These are phyloP conservation scores for Quercus cerris DNA, from an alignment of 306 rosid species.

Conservation along the genomic window DNA sequence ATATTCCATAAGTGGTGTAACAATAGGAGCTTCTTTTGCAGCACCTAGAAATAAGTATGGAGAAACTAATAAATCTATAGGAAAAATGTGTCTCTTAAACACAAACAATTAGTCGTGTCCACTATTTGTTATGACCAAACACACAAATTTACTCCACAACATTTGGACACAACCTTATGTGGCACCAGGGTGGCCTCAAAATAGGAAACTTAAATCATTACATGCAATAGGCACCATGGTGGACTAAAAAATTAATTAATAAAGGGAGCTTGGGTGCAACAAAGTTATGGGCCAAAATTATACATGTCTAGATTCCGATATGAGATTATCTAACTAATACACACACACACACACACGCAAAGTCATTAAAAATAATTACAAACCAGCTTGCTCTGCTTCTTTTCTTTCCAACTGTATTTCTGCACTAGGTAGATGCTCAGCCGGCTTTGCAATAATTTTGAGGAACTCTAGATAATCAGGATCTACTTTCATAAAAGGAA, in stretches of 20 bases:
- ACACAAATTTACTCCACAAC: neutral
- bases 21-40: constrained; percentile 67
- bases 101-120: neutral
- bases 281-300: neutral
- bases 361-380: constrained; percentile 34
- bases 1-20: constrained; percentile 93
- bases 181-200: neutral
- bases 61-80: constrained; percentile 1
- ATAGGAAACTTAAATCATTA: neutral
- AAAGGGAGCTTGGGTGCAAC: neutral
- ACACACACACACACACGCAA: neutral
- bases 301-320: neutral
- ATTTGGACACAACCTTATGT: constrained; percentile 9
- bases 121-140: neutral
- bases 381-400: constrained; percentile 96
- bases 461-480: constrained; percentile 95
- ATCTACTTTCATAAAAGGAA: constrained; percentile 45
- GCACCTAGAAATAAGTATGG: constrained; percentile 46
- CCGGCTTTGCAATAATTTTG: constrained; percentile 74
- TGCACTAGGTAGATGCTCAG: constrained; percentile 96
- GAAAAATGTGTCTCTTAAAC: constrained; percentile 8
- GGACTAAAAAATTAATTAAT: neutral
- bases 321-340: neutral
- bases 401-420: constrained; percentile 96
- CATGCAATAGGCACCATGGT: neutral